Base-by-base conservation (phyloP, 345 rosid species). In the Rhodomyrtus tomentosa region DNA sequence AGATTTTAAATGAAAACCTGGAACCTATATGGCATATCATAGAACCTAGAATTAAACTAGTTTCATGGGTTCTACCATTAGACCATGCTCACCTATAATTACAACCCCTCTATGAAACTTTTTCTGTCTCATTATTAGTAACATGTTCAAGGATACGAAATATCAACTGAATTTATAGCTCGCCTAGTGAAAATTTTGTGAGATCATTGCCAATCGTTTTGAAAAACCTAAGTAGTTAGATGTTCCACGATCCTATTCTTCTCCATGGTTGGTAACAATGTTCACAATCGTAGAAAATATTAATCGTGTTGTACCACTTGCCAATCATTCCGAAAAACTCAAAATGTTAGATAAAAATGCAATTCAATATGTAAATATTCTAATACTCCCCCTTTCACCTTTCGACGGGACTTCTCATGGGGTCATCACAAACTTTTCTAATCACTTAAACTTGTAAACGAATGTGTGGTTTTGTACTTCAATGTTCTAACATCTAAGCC, bases 371-470 rank as follows among this genome's bases (percentile, higher is more conserved):
- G 1, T 2, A 3, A 62, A 62, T 29, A 29, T 29, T 62, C 22
- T 29, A 16, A 29, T 2, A 29, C 5, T 29, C 2, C 4, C 32
- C 1, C 5, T 29, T 10, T 2, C 2, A 0, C 0, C 0, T 20
- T n/a, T n/a, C 7, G 10, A 6, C 2, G 24, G 1, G 73, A 2
- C 40, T 13, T 58, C 1, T 62, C 16, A 9, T 62, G 10, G 4
- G 22, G 16, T 4, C 7, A 4, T 0, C 9, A 0, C 1, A 1
- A 68, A 20, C 1, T 3, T 2, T 68, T 68, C 13, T 36, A 68
- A 68, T 20, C 10, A 1, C 0, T 36, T 36, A 36, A 68, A 3
- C 0, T 8, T 5, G 10, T 36, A 68, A 7, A 68, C 21, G 3
- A 68, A 68, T 18, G 3, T 3, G 4, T 68, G 10, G 18, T 1